Conservation (phyloP, 2,329 filamentous ascomycete genomes). For the Chaetomiaceae sp. region DNA sequence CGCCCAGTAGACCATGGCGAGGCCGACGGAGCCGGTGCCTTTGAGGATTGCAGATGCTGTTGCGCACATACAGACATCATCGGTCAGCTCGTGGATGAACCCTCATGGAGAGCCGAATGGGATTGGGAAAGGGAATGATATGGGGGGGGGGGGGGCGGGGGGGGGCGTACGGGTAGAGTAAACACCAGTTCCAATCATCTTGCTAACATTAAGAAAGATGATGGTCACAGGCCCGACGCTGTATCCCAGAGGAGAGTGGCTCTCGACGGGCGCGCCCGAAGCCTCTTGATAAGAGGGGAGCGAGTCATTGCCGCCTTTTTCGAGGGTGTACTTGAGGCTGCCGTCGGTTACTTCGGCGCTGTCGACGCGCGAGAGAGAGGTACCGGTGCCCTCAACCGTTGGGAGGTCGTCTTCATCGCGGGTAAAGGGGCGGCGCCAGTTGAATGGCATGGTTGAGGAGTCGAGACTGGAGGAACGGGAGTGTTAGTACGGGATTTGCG, state of each 20-base stretch:
- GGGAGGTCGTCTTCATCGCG: neutral
- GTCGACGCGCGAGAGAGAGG: too few relatives aligned
- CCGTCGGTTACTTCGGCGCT: constrained; percentile 22
- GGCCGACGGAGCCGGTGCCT: constrained; percentile 57
- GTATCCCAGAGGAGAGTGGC: constrained; percentile 56
- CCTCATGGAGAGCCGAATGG: too few relatives aligned
- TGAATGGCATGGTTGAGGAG: constrained; percentile 3
- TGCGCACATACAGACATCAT: too few relatives aligned
- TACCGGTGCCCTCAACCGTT: too few relatives aligned
- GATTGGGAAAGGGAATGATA: neutral
- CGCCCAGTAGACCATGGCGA: constrained; percentile 60
- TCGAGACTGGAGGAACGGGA: too few relatives aligned
- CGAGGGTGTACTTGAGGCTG: constrained; percentile 24
- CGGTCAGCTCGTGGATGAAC: too few relatives aligned
- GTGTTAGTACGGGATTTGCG: too few relatives aligned
- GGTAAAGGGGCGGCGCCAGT: constrained; percentile 21
- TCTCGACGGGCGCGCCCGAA: constrained; percentile 57
- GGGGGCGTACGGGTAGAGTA: constrained; percentile 56
- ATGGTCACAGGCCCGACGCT: constrained; percentile 52
- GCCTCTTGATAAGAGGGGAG: constrained; percentile 53
- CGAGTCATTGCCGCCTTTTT: constrained; percentile 39
- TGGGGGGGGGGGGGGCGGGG: too few relatives aligned
- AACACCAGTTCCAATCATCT: constrained; percentile 60
- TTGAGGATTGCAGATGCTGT: constrained; percentile 55
- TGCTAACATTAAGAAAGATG: constrained; percentile 55